Evolutionary conservation across 371 early-diverging fungal species (phyloP), one percentile per base, ranked within the genome.

Genomic region (Syncephalastrum sp.): DNA sequence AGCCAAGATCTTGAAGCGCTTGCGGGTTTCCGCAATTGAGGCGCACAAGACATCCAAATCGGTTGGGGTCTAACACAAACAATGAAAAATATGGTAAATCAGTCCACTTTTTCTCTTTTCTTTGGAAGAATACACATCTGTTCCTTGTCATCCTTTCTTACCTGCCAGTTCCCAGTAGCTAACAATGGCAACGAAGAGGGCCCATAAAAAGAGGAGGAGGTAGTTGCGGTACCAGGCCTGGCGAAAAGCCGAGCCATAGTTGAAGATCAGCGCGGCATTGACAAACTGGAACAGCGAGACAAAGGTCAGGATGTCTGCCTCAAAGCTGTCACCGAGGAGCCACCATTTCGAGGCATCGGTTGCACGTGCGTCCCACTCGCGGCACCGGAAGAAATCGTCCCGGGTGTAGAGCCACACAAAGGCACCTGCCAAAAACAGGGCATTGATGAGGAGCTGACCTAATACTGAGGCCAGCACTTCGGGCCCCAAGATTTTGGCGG

Each of bases 301-400:
- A 23, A 85, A 79, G 2, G 86, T 61, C 33, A 91, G 49, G 1
- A 75, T 53, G 13, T 74, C 78, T 1, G 85, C 79, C 68, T 91
- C 92, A 68, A 74, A 91, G 61, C 88, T 90, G 68, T 91, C 92
- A 23, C 86, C 91, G 10, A 90, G 68, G 42, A 89, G 68, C 88
- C 90, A 91, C 92, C 92, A 92, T 49, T 83, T 80, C 5, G 82
- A 68, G 12, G 73, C 59, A 63, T 91, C 88, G 1, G 72, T 80
- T 4, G 78, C 71, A 7, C 72, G 60, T 0, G 84, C 70, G 59
- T 90, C 85, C 65, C 88, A 91, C 65, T 90, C 89, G 65, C 78
- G 61, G 62, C 92, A 91, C 15, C 80, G 65, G 68, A 84, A 87
- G 74, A 83, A 90, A 29, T 69, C 70, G 59, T 90, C 83, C 5